These are phyloP conservation scores for Cryphonectria parasitica DNA, from an alignment of 2,329 filamentous ascomycete genomes.

Conservation along the genomic window DNA sequence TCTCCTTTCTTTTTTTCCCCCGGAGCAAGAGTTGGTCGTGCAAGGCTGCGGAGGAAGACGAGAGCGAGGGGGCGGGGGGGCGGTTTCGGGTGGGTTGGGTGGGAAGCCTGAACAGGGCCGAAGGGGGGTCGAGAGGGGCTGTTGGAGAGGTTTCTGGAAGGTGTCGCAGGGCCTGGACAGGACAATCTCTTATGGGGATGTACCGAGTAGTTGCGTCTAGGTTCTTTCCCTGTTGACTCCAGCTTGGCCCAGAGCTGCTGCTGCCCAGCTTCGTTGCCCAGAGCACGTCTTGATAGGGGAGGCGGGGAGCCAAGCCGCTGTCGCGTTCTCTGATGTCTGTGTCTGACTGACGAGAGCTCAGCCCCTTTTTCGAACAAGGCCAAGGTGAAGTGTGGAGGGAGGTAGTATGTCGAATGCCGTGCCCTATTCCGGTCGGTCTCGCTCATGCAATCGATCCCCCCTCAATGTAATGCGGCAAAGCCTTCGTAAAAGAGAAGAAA, in stretches of 20 bases:
- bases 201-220: not conserved
- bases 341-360: not conserved
- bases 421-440: not conserved
- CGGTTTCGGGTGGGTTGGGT: constrained; percentile 11
- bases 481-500: constrained; percentile 3
- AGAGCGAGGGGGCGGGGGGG: not conserved
- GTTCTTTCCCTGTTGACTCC: not conserved
- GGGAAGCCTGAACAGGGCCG: constrained; percentile 18
- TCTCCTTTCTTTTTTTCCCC: not conserved
- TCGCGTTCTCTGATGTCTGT: not conserved
- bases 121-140: constrained; percentile 19
- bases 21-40: not conserved
- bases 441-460: not conserved
- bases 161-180: not conserved
- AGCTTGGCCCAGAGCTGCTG: not conserved
- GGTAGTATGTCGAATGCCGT: not conserved
- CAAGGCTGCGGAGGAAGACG: not conserved
- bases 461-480: not conserved
- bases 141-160: constrained; percentile 25
- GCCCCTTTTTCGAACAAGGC: constrained; percentile 10
- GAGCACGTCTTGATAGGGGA: not conserved
- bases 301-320: not conserved
- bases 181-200: not conserved
- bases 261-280: constrained; percentile 2
- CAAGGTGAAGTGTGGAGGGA: constrained; percentile 1